Evolutionary conservation across 768 basidiomycete species (phyloP), one percentile per base, ranked within the genome.

Genomic region (Amanita molliuscula): DNA sequence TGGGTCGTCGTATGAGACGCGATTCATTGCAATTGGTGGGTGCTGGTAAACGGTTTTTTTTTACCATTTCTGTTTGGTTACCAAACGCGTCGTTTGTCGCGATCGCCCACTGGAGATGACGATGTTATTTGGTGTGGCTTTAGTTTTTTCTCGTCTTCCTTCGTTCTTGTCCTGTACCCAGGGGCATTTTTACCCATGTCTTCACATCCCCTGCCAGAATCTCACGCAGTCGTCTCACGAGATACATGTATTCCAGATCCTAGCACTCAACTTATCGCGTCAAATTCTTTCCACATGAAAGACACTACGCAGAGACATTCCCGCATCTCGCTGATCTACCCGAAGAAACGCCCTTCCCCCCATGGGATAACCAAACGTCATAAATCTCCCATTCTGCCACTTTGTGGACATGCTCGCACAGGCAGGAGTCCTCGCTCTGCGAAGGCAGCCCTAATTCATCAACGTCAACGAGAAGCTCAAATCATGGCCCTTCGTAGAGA

Each of bases 271-370:
- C 62, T 65, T 58, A 65, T 68, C 63, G 67, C 68, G 58, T 63
- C 70, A 57, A 65, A 70, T 60, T 60, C 64, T 58, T 62, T 60
- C 72, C 72, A 73, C 67, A 90, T 90, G 88, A 90, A 90, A 74
- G 87, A 89, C 71, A 69, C 77, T 54, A 77, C 82, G 28, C 78
- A 71, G 64, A 78, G 75, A 58, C 73, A 76, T 61, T 74, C 81
- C 55, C 77, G 84, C 63, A 75, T 74, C 59, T 75, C 78, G 55
- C 67, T 77, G 48, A 73, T 81, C 57, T 91, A 91, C 61, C 83
- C 84, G 44, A 88, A 83, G 81, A 90, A 85, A 66, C 85, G 85
- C 51, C 88, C 88, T 16, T 88, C 88, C 18, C 87, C 86, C 36
- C 69, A 85, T 67, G 87, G 88, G 61, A 70, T 91, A 55, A 74